These are phyloP conservation scores for Chlorella vulgaris DNA, from an alignment of 139 green algal genomes.

Conservation along the genomic window DNA sequence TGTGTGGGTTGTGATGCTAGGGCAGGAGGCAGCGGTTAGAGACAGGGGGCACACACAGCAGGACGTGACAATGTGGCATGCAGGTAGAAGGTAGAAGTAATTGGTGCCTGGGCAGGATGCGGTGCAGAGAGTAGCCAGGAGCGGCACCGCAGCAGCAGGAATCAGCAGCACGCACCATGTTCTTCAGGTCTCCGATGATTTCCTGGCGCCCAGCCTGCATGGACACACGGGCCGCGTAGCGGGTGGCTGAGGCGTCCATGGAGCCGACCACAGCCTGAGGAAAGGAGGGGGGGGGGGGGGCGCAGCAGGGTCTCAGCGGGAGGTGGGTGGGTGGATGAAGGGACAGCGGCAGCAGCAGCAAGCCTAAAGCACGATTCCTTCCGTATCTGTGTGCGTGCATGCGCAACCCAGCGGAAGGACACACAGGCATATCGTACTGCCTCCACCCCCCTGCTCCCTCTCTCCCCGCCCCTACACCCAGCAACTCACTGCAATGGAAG, in stretches of 20 bases:
- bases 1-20: too few relatives aligned
- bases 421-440: too few relatives aligned
- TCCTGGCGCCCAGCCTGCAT: conserved; percentile 55
- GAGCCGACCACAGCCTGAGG: conserved; percentile 54
- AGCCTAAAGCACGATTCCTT: not conserved
- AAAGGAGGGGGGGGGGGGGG: not conserved
- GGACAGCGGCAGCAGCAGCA: not conserved
- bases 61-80: too few relatives aligned
- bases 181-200: conserved; percentile 66
- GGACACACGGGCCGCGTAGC: conserved; percentile 49
- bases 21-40: not conserved
- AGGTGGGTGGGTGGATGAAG: not conserved
- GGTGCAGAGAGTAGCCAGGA: too few relatives aligned
- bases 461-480: too few relatives aligned
- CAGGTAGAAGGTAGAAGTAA: too few relatives aligned
- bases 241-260: conserved; percentile 54
- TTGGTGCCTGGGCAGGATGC: too few relatives aligned
- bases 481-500: conserved; percentile 55
- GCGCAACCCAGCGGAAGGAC: too few relatives aligned
- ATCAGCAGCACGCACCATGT: conserved; percentile 11
- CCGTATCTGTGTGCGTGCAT: too few relatives aligned
- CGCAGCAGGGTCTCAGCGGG: not conserved
- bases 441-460: too few relatives aligned
- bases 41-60: not conserved
- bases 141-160: too few relatives aligned